Conservation (phyloP, 495 filamentous ascomycete genomes). For the Pseudotulostoma volvatum region DNA sequence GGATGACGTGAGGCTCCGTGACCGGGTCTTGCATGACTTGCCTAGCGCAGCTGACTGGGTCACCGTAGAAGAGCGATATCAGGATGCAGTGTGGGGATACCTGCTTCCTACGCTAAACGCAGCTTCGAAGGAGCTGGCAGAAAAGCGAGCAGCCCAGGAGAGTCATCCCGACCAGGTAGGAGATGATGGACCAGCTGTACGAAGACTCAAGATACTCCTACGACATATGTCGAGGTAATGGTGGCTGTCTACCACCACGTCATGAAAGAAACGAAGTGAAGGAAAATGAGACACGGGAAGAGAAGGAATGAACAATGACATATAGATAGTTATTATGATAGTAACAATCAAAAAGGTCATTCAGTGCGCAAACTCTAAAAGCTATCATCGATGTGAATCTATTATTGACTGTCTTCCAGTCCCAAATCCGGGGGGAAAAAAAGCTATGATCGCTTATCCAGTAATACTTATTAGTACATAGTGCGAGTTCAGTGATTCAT, state of each 20-base stretch:
- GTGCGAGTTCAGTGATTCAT: no score
- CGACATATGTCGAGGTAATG: constrained; percentile 24
- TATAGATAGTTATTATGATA: not conserved
- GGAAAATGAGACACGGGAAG: not conserved
- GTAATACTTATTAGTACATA: no score
- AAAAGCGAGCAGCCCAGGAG: constrained; percentile 11
- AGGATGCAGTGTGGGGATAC: constrained; percentile 69
- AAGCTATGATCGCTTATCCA: no score
- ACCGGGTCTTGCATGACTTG: constrained; percentile 15
- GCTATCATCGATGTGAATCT: no score
- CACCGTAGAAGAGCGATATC: constrained; percentile 45
- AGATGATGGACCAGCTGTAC: constrained; percentile 26
- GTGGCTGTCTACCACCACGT: no score
- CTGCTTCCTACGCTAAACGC: constrained; percentile 42
- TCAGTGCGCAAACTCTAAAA: no score
- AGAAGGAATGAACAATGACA: not conserved
- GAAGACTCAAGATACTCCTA: constrained; percentile 35
- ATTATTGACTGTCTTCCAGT: no score
- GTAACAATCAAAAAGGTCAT: constrained; percentile 1
- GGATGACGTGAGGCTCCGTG: no score
- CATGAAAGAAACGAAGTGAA: not conserved
- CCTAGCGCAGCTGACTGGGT: constrained; percentile 38
- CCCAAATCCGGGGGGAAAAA: no score
- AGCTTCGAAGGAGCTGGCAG: constrained; percentile 42
- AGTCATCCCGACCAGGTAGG: not conserved